Evolutionary conservation across 2,329 filamentous ascomycete genomes (phyloP), one percentile per base, ranked within the genome.

Genomic region (Sarocladium oryzae): DNA sequence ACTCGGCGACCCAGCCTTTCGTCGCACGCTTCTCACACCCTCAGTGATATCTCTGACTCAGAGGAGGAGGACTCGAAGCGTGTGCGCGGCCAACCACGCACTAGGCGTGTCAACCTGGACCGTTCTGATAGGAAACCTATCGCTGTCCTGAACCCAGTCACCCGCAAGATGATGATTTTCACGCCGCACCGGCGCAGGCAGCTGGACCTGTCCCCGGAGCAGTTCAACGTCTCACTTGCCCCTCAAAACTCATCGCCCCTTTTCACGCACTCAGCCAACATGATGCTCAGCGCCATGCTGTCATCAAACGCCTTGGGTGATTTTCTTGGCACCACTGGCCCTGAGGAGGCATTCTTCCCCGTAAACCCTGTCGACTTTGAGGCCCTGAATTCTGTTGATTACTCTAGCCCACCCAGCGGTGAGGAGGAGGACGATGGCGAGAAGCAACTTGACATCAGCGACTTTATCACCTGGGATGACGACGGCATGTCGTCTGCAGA

Each of bases 201-300:
- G 45, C 65, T 80, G 15, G 77, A 81, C 54, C 62, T 80, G 20
- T 78, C 77, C 0, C 76, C 77, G 0, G 78, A 79, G 61, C 73
- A 77, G 48, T 79, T 79, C 61, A 73, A 78, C 78, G 51, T 48
- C n/a, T 48, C 66, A 73, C 16, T 75, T 72, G 60, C 26, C 4
- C 43, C 43, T 9, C 43, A 32, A 16, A 32, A 48, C 43, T 48
- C 43, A 15, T 48, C 43, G 0, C 81, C 84, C 15, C 81, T 87
- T 60, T 69, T 86, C 54, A 81, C 76, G 62, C 84, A 86, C 53
- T 80, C 82, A 16, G 82, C 84, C 52, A 86, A 89, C 53, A 77
- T 91, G 56, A 90, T 91, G 86, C 82, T 91, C 70, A 85, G 84
- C 46, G 85, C 84, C 58, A 83, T 89, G 69, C 77, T 83, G 51